A percentile compares a stretch with the other conserved stretches of the same genome.
Evolutionary conservation across 371 early-diverging fungal genomes (phyloP).

Genomic region (Fennellomyces sp.): DNA sequence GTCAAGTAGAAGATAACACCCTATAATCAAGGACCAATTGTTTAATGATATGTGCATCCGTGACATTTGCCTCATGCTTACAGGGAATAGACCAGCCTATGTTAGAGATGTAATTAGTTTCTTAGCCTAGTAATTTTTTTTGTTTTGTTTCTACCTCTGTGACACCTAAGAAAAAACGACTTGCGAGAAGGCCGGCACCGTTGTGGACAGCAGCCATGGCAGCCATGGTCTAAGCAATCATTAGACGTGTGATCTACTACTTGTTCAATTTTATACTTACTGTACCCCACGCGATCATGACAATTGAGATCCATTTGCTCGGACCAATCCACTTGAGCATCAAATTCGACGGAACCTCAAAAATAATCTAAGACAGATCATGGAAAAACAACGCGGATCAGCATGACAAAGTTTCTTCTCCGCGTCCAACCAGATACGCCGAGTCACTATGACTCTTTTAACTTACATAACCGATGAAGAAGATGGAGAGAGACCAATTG

Average conservation of each 20-base stretch:
- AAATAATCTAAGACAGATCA: constrained; percentile 57
- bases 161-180: constrained; percentile 74
- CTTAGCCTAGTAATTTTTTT: too few species aligned
- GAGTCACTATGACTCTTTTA: constrained; percentile 10
- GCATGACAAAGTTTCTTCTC: constrained; percentile 2
- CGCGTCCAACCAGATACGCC: constrained; percentile 3
- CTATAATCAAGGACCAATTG: too few species aligned
- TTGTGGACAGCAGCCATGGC: constrained; percentile 50
- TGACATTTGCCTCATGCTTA: too few species aligned
- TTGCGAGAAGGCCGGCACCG: constrained; percentile 54
- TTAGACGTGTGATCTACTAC: background rate
- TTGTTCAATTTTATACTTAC: constrained; percentile 15
- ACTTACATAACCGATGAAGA: constrained; percentile 64
- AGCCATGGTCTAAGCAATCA: constrained; percentile 31
- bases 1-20: constrained; percentile 54
- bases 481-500: constrained; percentile 63
- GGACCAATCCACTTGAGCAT: constrained; percentile 68
- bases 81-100: constrained; percentile 13
- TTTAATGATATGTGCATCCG: too few species aligned
- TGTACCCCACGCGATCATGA: constrained; percentile 54
- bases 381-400: constrained; percentile 3
- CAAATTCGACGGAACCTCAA: constrained; percentile 77
- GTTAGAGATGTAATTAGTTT: background rate
- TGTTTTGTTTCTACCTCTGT: too few species aligned
- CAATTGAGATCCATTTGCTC: constrained; percentile 73